Percentiles rank a stretch among this genome's conserved stretches.
phyloP scores from a whole-genome alignment of 129 eudicot species.

The Flaveria linearis region DNA sequence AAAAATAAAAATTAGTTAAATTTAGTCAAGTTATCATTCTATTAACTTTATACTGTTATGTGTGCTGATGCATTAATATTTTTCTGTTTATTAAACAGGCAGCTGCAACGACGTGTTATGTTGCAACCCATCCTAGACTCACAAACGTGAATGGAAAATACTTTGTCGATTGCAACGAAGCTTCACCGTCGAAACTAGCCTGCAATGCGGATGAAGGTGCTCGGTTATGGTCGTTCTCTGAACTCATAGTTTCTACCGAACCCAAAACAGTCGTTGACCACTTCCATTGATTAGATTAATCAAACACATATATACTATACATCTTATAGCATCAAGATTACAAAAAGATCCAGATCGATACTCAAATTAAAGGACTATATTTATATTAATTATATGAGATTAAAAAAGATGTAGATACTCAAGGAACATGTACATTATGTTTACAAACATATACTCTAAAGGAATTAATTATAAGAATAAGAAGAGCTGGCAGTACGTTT shows the following conservation, averaged over 20 bases:
- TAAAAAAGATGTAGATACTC: constrained; percentile 30
- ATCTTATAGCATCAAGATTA: constrained; percentile 15
- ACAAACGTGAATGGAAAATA: constrained; percentile 62
- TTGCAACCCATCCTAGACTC: constrained; percentile 67
- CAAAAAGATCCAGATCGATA: constrained; percentile 11
- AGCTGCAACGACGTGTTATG: constrained; percentile 92
- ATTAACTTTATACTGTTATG: no score
- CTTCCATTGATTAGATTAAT: constrained; percentile 30
- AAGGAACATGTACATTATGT: constrained; percentile 32
- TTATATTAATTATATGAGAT: constrained; percentile 8
- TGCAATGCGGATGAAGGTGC: constrained; percentile 59
- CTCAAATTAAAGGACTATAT: constrained; percentile 2
- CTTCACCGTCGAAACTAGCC: constrained; percentile 60
- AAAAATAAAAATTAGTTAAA: no score
- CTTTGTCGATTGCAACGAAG: constrained; percentile 78
- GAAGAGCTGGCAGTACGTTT: constrained; percentile 18
- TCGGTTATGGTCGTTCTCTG: constrained; percentile 67
- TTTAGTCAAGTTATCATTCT: no score
- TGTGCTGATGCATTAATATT: neutral
- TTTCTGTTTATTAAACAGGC: constrained; percentile 41
- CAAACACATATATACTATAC: constrained; percentile 14
- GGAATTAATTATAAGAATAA: neutral
- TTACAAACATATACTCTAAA: constrained; percentile 19
- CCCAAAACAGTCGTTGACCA: constrained; percentile 30
- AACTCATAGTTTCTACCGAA: constrained; percentile 47